These are phyloP conservation scores for Physcomitrellopsis africana DNA, from an alignment of 225 moss, liverwort and hornwort species.

Conservation along the genomic window DNA sequence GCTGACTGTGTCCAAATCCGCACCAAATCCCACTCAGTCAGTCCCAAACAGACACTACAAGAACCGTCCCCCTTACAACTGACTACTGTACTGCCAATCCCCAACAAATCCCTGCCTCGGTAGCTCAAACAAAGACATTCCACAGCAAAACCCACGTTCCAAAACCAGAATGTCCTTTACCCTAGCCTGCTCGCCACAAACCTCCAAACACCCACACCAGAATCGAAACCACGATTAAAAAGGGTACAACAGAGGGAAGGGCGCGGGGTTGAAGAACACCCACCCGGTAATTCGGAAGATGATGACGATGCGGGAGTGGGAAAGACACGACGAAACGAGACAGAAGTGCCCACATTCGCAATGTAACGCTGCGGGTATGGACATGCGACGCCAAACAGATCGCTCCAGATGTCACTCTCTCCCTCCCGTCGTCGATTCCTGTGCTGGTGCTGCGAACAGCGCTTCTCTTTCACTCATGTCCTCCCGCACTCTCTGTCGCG, in stretches of 20 bases:
- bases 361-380: too few relatives aligned
- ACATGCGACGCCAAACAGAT: too few relatives aligned
- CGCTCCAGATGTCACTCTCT: too few relatives aligned
- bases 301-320: neutral
- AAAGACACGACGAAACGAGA: neutral
- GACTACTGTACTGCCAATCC: neutral
- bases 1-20: conserved; percentile 23
- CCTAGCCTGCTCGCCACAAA: neutral
- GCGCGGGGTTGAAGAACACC: neutral
- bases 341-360: too few relatives aligned
- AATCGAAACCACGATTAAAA: neutral
- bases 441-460: too few relatives aligned
- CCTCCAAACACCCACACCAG: neutral
- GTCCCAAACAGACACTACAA: neutral
- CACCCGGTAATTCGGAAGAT: neutral
- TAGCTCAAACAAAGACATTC: neutral
- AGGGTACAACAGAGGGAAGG: neutral
- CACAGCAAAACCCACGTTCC: neutral
- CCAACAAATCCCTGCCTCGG: neutral
- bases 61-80: neutral
- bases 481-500: too few relatives aligned
- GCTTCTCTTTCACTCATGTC: too few relatives aligned
- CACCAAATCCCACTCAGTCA: conserved; percentile 24
- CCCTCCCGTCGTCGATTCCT: too few relatives aligned
- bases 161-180: neutral